Conservation (phyloP, 305 asterid genomes). For the Fraxinus baroniana region DNA sequence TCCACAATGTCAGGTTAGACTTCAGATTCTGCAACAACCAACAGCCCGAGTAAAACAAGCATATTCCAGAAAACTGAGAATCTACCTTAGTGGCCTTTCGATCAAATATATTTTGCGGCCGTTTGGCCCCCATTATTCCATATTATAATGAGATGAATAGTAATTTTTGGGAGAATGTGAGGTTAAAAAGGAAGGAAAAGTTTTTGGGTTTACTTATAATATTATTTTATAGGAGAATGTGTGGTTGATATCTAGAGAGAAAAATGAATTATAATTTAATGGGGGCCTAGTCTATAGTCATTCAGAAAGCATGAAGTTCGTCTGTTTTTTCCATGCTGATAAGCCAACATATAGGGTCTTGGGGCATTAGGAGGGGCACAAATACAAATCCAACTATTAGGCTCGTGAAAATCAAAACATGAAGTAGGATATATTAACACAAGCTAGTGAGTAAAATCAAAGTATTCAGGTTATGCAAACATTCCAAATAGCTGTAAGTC, state of each 20-base stretch:
- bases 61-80: background rate
- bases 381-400: background rate
- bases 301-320: background rate
- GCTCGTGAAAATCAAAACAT: background rate
- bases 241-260: too few species aligned
- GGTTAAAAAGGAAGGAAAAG: too few species aligned
- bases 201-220: too few species aligned
- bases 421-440: background rate
- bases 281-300: background rate
- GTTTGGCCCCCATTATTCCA: background rate
- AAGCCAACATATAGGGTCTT: background rate
- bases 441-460: background rate
- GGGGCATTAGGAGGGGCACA: background rate
- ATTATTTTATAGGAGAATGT: too few species aligned
- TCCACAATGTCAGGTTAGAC: slow-evolving; percentile 91
- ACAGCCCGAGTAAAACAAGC: background rate
- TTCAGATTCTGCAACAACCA: slow-evolving; percentile 73
- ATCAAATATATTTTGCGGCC: background rate
- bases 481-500: background rate
- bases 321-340: background rate
- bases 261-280: too few species aligned
- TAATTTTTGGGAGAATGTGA: too few species aligned
- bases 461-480: background rate
- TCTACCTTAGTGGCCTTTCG: background rate
- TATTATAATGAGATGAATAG: background rate